Evolutionary conservation across 2,329 filamentous ascomycete species (phyloP), one percentile per base, ranked within the genome.

Genomic region (Samsoniella hepiali): DNA sequence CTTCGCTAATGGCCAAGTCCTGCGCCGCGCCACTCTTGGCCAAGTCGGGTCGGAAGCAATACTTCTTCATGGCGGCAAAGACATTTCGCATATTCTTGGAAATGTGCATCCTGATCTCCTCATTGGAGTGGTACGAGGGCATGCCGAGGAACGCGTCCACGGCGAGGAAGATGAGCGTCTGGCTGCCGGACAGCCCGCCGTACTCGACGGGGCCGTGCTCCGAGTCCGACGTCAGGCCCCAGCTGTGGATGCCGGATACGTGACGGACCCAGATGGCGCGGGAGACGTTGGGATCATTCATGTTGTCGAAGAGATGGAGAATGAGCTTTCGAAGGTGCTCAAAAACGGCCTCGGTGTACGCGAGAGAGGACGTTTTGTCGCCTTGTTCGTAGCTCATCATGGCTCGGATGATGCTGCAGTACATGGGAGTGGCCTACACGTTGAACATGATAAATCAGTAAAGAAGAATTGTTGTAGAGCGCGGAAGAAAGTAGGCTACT

Each of bases 221-320:
- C 3, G 57, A n/a, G 22, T 59, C 57, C 3, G 57, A 36, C 15
- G 57, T 59, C 22, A 59, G 45, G 11, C 57, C 57, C 57, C 57
- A 59, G 45, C 57, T 59, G 45, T 59, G 57, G 10, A 59, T 59
- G 9, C 57, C 57, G 9, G 57, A 59, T 9, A 59, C 57, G n/a
- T 59, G 57, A 5, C 57, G 57, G 7, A 59, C 57, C 57, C 57
- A 59, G 11, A 59, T 40, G 22, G 57, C 57, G 27, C 57, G 57
- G 3, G 57, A 59, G n/a, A 59, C 45, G 10, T 59, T 59, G 32
- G 57, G 45, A 3, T 59, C 57, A 3, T 59, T 59, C 57, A 59
- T 59, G 13, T 59, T 59, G 2, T 59, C 27, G 22, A 40, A 59
- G 27, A 59, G 57, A 15, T 51, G 22, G 2, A 59, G 57, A 9